Evolutionary conservation across 1,139 yeast species (phyloP), one percentile per base, ranked within the genome.

Genomic region (Geotrichum carabidarum): DNA sequence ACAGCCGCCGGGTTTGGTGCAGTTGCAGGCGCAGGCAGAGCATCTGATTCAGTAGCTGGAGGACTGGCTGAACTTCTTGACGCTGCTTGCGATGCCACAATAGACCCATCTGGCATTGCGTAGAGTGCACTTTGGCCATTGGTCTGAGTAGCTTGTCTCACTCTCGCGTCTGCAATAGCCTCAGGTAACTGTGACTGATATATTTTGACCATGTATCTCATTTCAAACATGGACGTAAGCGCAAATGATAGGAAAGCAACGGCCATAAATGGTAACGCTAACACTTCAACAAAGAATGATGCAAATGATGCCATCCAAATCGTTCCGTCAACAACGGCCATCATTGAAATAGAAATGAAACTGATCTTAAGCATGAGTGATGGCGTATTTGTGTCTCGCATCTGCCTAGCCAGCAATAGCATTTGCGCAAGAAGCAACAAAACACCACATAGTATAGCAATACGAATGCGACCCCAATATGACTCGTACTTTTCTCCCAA

Each of bases 111-210:
- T 40, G 63, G 57, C 36, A 61, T 51, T n/a, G 65, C 66, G 37
- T 56, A 61, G 46, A 63, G 58, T 18, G 56, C 53, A 15, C 50
- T 57, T 6, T 57, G 58, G 9, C 55, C 56, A 32, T 47, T 43
- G 2, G 32, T 18, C 12, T 48, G 51, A 4, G 56, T 56, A 5
- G 59, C 59, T 35, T 60, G 61, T n/a, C 62, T 48, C 62, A 77
- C 66, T 64, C 79, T 51, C 65, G 55, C 89, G 43, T 81, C 78
- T 4, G 85, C 77, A 1, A 80, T 80, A 58, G 83, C 70, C 65
- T 91, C 97, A 62, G 86, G 85, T 11, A 80, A 73, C 67, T 91
- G 98, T 0, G 89, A 80, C 14, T 83, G 77, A 62, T 81, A 80
- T 1, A 90, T 84, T 53, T 81, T 75, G 36, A 84, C 80, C 75